Percentiles rank a stretch among this genome's conserved stretches.
Conservation (phyloP, 805 yeast genomes). For the Ogataea trehaloabstinens region DNA sequence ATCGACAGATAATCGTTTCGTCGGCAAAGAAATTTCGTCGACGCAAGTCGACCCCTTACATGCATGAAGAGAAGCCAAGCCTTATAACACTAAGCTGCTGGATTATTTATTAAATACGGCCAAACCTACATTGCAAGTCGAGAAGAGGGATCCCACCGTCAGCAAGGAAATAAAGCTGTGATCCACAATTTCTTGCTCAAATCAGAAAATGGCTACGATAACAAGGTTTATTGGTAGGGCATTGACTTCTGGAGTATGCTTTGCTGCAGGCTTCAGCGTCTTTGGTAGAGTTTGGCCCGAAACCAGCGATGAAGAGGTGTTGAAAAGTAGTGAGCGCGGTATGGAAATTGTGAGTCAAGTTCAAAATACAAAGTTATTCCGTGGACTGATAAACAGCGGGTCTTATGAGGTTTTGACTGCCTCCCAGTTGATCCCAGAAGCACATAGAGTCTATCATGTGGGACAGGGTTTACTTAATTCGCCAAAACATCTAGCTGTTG, state of each 20-base stretch:
- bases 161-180: no score
- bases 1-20: no score
- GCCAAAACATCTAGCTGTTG: constrained; percentile 64
- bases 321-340: constrained; percentile 22
- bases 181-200: no score
- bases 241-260: constrained; percentile 12
- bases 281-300: constrained; percentile 33
- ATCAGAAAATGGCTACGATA: not conserved
- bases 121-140: no score
- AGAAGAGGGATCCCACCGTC: no score
- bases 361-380: constrained; percentile 29
- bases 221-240: not conserved
- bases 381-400: constrained; percentile 20
- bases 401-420: constrained; percentile 29
- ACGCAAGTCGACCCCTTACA: no score
- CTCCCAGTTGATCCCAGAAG: constrained; percentile 51
- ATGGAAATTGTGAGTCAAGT: constrained; percentile 26
- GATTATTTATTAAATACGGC: no score
- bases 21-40: no score
- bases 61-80: no score
- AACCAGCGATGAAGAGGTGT: constrained; percentile 10
- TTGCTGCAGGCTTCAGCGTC: constrained; percentile 29
- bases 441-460: constrained; percentile 62
- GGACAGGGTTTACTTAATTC: constrained; percentile 73
- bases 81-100: no score